Conservation (phyloP, 2,329 filamentous ascomycete genomes). For the Verticillium isaacii region DNA sequence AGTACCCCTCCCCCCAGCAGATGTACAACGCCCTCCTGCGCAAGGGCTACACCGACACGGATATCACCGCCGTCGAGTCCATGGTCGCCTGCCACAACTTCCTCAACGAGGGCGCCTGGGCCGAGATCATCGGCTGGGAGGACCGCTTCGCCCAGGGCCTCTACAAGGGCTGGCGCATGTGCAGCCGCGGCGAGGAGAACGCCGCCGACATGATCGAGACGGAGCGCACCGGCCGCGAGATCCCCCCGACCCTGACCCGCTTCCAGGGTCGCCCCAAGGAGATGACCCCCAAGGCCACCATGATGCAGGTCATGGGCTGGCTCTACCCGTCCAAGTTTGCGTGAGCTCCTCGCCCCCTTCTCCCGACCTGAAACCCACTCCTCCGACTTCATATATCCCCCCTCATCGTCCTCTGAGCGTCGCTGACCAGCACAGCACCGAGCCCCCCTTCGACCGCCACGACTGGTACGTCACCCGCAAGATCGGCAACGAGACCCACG, state of each 20-base stretch:
- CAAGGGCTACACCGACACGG: constrained; percentile 94
- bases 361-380: not conserved
- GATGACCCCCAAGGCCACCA: constrained; percentile 83
- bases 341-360: constrained; percentile 40
- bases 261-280: constrained; percentile 90
- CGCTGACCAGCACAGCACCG: constrained; percentile 46
- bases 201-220: constrained; percentile 36
- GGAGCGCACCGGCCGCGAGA: constrained; percentile 47
- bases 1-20: constrained; percentile 96
- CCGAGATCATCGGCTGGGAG: constrained; percentile 93
- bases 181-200: constrained; percentile 68
- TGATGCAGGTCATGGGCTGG: constrained; percentile 75
- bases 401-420: not conserved
- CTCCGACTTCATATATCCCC: too few relatives aligned
- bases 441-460: constrained; percentile 91
- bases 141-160: constrained; percentile 74
- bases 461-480: constrained; percentile 90
- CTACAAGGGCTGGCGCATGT: constrained; percentile 66
- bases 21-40: constrained; percentile 99
- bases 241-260: constrained; percentile 69
- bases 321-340: constrained; percentile 75
- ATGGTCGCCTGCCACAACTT: constrained; percentile 99
- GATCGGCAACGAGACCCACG: constrained; percentile 60
- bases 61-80: constrained; percentile 85
- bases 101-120: constrained; percentile 95